phyloP scores from a whole-genome alignment of 441 rosid species.

The Aquilaria agallochum region DNA sequence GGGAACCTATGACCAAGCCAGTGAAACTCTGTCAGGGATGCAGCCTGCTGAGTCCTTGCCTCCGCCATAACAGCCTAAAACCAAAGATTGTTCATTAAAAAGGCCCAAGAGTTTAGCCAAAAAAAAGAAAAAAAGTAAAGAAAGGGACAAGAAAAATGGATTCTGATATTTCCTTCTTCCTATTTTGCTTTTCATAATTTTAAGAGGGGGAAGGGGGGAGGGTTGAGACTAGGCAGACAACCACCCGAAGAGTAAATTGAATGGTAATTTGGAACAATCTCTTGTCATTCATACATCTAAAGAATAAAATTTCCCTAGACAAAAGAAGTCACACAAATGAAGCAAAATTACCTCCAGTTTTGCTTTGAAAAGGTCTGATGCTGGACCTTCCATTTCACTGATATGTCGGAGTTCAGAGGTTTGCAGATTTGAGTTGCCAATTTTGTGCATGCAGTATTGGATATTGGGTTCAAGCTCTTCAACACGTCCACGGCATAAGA shows the following conservation, averaged over 20 bases:
- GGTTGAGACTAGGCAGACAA: too few species aligned
- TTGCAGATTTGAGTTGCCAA: slow-evolving; percentile 85
- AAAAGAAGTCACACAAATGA: not conserved
- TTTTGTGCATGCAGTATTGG: slow-evolving; percentile 89
- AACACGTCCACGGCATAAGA: slow-evolving; percentile 92
- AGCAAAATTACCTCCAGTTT: slow-evolving; percentile 62
- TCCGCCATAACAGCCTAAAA: slow-evolving; percentile 79
- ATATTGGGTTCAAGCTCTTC: slow-evolving; percentile 98
- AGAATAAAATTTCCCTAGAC: too few species aligned
- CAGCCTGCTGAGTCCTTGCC: slow-evolving; percentile 79
- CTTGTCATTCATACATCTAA: too few species aligned
- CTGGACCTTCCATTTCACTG: slow-evolving; percentile 97
- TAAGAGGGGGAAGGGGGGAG: too few species aligned
- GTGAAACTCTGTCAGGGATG: slow-evolving; percentile 86
- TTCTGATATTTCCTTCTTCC: not conserved
- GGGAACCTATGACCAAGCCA: slow-evolving; percentile 98
- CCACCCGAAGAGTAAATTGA: too few species aligned
- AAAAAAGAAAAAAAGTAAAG: not conserved
- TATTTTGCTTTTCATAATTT: too few species aligned
- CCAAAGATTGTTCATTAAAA: slow-evolving; percentile 9
- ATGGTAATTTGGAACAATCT: too few species aligned
- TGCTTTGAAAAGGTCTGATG: slow-evolving; percentile 85
- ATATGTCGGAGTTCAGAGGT: slow-evolving; percentile 85
- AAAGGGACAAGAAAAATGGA: not conserved
- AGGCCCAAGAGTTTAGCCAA: not conserved